A percentile compares a stretch with the other conserved stretches of the same genome.
Conservation (phyloP, 1,139 yeast genomes). For the Arxiozyma heterogenica region DNA sequence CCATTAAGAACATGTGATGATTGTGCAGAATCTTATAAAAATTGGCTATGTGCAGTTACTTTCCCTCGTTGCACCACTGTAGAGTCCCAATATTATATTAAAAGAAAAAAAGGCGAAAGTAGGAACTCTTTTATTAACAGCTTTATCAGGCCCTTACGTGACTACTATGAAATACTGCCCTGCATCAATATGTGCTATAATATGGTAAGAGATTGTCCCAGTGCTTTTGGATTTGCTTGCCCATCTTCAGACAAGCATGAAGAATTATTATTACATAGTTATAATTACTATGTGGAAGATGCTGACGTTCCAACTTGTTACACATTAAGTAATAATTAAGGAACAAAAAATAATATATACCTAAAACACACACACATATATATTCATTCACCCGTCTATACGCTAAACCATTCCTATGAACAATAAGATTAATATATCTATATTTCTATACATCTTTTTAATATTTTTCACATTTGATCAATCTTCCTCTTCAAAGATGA, state of each 20-base stretch:
- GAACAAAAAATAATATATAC: background rate
- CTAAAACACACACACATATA: background rate
- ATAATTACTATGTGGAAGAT: constrained; percentile 37
- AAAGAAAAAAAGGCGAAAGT: constrained; percentile 44
- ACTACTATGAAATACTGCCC: constrained; percentile 76
- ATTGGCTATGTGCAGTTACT: constrained; percentile 85
- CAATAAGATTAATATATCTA: background rate
- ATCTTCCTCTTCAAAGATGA: constrained; percentile 11
- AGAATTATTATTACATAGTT: constrained; percentile 37
- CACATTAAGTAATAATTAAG: background rate
- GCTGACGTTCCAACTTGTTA: constrained; percentile 24
- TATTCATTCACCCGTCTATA: background rate
- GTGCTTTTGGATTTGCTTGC: constrained; percentile 63
- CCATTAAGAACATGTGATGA: constrained; percentile 64
- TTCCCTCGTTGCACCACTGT: constrained; percentile 77
- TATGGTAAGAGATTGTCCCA: constrained; percentile 77
- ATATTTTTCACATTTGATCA: constrained; percentile 9
- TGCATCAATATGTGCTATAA: constrained; percentile 74
- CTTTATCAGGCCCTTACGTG: constrained; percentile 46
- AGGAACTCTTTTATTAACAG: constrained; percentile 55
- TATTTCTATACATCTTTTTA: background rate
- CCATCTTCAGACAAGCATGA: constrained; percentile 38
- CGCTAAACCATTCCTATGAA: background rate
- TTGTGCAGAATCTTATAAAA: constrained; percentile 62
- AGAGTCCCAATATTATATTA: constrained; percentile 39